Base-by-base conservation (phyloP, 768 basidiomycete species). In the Pleurotus pulmonarius region DNA sequence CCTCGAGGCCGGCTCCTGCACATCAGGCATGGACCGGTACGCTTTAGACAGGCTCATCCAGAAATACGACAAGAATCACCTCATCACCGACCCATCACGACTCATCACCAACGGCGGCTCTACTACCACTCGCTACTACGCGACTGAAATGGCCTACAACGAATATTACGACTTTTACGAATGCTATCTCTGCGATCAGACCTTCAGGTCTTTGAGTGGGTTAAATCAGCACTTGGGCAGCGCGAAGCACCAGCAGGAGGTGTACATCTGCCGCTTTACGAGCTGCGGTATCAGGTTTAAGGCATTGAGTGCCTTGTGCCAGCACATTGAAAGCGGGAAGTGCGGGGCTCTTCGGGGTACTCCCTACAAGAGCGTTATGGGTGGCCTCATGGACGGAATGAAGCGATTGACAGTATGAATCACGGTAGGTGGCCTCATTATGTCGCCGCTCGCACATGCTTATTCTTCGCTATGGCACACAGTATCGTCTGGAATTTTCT, bases 151-250 rank as follows among this genome's bases (percentile, higher is more conserved):
- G 8, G 64, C 80, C 1, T 82, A 75, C 74, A 83, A 83, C 57
- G 79, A 77, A 0, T 4, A 0, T 4, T 70, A 60, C 4, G 41
- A 9, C 20, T 7, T 11, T 16, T 90, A 75, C 65, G 86, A 90
- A 67, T 90, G 87, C 67, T 81, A 82, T 63, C 67, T 90, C 22
- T 89, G 88, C 65, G 76, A 82, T 64, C 56, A 52, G 18, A 60
- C 49, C 11, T 84, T 77, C 61, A 25, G 61, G 49, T 62, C 70
- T 0, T 75, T 87, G 11, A 9, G 13, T 0, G 70, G 67, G 5
- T 74, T 90, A 49, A 86, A 90, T 62, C 73, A 78, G 59, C 89
- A 90, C 62, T 73, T 89, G 44, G 73, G 75, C 49, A 88, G 87
- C 67, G 83, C 88, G 2, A 70, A 63, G 2, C 88, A 88, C 63